Conservation (phyloP, 192 early-diverging fungal genomes). For the Geosiphon pyriformis region DNA sequence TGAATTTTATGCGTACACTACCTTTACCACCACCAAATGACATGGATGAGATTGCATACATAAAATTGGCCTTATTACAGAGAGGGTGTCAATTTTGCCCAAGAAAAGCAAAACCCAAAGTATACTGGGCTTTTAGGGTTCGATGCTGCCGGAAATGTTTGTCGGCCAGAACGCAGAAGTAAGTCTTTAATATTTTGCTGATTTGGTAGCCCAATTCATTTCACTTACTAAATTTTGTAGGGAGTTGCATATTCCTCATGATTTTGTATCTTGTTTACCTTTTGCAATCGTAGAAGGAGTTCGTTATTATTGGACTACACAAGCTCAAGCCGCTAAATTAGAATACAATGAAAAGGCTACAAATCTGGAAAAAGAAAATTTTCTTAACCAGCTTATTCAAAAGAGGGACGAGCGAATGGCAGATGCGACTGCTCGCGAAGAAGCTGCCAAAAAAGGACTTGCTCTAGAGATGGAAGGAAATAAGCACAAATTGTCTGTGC, state of each 20-base stretch:
- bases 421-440: neutral
- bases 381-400: neutral
- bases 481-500: neutral
- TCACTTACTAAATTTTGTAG: neutral
- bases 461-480: neutral
- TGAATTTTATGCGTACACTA: constrained; percentile 3
- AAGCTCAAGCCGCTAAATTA: neutral
- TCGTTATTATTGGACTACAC: neutral
- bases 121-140: neutral
- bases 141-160: constrained; percentile 4
- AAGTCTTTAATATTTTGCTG: neutral
- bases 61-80: neutral
- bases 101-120: neutral
- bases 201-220: neutral
- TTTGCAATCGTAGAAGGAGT: neutral
- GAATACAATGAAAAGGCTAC: neutral
- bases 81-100: neutral
- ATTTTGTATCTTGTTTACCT: neutral
- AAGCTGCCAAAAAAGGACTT: neutral
- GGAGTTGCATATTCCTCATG: neutral
- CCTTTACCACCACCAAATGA: neutral
- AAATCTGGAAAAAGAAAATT: neutral
- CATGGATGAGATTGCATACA: neutral
- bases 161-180: neutral
- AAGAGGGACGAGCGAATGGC: neutral